Percentiles rank a stretch among this genome's conserved stretches.
Conservation (phyloP, 2,329 filamentous ascomycete genomes). For the Calonectria hawksworthii region DNA sequence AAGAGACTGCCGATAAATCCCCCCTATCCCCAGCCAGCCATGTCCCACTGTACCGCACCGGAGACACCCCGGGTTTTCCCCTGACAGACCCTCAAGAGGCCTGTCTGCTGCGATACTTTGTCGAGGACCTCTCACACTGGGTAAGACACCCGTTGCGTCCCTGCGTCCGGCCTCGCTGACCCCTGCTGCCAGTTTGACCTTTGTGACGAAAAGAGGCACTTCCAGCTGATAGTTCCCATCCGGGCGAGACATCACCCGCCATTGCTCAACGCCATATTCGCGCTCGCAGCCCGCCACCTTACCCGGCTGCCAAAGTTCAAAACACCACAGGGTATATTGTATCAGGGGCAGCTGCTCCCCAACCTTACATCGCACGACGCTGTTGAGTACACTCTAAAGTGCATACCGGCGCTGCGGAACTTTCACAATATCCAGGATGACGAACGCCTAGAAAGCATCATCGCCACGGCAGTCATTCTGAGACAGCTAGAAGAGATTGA, state of each 20-base stretch:
- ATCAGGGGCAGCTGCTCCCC: conserved; percentile 54
- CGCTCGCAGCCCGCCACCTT: conserved; percentile 55
- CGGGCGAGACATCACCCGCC: conserved; percentile 53
- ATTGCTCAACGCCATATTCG: conserved; percentile 57
- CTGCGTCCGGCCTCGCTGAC: conserved; percentile 17
- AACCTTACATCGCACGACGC: conserved; percentile 54
- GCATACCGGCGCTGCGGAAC: conserved; percentile 55
- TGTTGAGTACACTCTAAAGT: conserved; percentile 57
- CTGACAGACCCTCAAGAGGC: conserved; percentile 54
- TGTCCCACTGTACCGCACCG: conserved; percentile 17
- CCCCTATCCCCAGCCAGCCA: conserved; percentile 27
- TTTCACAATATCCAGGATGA: conserved; percentile 55
- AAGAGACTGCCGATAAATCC: neutral
- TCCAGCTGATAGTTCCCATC: conserved; percentile 54
- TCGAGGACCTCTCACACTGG: conserved; percentile 57
- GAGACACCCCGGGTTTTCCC: conserved; percentile 44
- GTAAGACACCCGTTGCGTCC: conserved; percentile 36
- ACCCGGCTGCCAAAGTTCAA: conserved; percentile 55
- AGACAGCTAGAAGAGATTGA: conserved; percentile 59
- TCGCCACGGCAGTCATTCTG: conserved; percentile 57
- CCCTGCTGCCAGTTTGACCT: conserved; percentile 51
- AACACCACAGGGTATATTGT: conserved; percentile 52
- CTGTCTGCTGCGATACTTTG: conserved; percentile 55
- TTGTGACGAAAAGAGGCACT: conserved; percentile 56
- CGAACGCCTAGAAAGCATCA: conserved; percentile 56